Percentiles rank a stretch among this genome's conserved stretches.
Conservation (phyloP, 768 basidiomycete species). For the Mycena chlorophos region DNA sequence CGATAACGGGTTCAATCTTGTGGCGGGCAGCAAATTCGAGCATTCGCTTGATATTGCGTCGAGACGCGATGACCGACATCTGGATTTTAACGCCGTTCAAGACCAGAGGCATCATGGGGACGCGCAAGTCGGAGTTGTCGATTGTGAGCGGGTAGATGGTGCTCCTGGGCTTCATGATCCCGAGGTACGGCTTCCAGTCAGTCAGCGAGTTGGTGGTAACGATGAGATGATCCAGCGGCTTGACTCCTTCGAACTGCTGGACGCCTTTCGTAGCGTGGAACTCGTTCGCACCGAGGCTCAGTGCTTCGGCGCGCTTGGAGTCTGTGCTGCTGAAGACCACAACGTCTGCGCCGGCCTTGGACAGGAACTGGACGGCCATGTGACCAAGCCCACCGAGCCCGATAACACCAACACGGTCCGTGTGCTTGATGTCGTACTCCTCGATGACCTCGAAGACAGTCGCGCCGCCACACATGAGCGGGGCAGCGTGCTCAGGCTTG, state of each 20-base stretch:
- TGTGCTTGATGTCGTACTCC: slow-evolving; percentile 23
- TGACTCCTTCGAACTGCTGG: slow-evolving; percentile 26
- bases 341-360: slow-evolving; percentile 41
- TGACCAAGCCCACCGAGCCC: slow-evolving; percentile 41
- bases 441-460: slow-evolving; percentile 17
- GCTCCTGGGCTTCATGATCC: slow-evolving; percentile 13
- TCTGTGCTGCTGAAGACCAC: slow-evolving; percentile 37
- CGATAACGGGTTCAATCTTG: slow-evolving; percentile 28
- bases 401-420: slow-evolving; percentile 35
- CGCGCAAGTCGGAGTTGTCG: not conserved
- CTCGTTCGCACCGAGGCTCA: slow-evolving; percentile 34
- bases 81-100: slow-evolving; percentile 6
- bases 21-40: slow-evolving; percentile 35
- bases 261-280: slow-evolving; percentile 33
- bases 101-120: slow-evolving; percentile 12
- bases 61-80: slow-evolving; percentile 19
- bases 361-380: slow-evolving; percentile 39
- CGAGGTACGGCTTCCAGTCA: slow-evolving; percentile 13
- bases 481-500: slow-evolving; percentile 32
- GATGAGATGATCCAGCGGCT: slow-evolving; percentile 19
- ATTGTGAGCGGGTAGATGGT: slow-evolving; percentile 13
- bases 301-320: slow-evolving; percentile 34
- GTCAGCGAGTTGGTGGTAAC: slow-evolving; percentile 27
- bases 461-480: slow-evolving; percentile 20
- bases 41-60: slow-evolving; percentile 26